Evolutionary conservation across 129 eudicot genomes (phyloP), one percentile per base, ranked within the genome.

Genomic region (Centella asiatica): DNA sequence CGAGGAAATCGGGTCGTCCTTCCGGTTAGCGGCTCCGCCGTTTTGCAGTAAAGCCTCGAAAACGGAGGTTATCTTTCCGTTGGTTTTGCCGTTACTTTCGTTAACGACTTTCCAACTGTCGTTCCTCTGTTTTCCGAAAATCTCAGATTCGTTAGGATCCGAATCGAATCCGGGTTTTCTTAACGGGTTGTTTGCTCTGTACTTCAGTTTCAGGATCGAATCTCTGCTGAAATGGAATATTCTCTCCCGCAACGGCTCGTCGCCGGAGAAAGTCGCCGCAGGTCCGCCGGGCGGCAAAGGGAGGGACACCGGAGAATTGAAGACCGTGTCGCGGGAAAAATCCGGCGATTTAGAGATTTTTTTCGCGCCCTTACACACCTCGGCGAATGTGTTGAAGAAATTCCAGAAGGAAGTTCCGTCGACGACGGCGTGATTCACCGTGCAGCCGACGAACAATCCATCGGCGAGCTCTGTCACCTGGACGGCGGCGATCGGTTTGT

Each of bases 391-490:
- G 34, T 87, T 87, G 58, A 87, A 87, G 70, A 87, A 87, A 61
- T 87, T 87, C 95, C 95, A 87, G 56, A 87, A 87, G 40, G 92
- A 83, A 12, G 95, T 87, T 4, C 95, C 95, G 31, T 87, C 95
- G 2, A 81, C 90, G 18, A 87, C 95, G 33, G 95, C 86, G 64
- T 87, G 95, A 53, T 87, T 87, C 10, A 74, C 79, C 5, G 92
- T 83, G 55, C 88, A 83, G 10, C 92, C 95, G 13, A 87, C 52
- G 33, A 87, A 87, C 17, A 87, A 64, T 46, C 83, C 88, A 67
- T 79, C 93, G 17, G 65, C 71, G 1, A 87, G 80, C 82, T 87
- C 95, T 0, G 95, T 87, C 0, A 87, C 88, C 34, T 87, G 95
- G 8, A 87, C 93, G 22, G 93, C 88, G 31, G 83, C 72, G 33